These are phyloP conservation scores for Penicillium tannophilum DNA, from an alignment of 495 filamentous ascomycete species.

Conservation along the genomic window DNA sequence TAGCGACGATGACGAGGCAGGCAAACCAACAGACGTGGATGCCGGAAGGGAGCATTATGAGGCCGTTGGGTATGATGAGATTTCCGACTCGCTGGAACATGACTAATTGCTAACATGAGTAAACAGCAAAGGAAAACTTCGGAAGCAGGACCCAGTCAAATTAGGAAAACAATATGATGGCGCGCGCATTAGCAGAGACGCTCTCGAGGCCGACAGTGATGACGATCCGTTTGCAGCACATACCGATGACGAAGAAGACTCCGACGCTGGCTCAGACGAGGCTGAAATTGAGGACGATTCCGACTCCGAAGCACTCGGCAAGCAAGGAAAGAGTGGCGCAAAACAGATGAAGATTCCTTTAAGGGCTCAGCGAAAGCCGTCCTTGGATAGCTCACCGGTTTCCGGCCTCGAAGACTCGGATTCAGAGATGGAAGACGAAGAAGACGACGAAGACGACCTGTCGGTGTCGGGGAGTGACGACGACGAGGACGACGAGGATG, in stretches of 20 bases:
- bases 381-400: too few relatives aligned
- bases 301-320: neutral
- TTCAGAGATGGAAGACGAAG: conserved; percentile 20
- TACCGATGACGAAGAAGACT: conserved; percentile 15
- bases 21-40: conserved; percentile 42
- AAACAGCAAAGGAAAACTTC: conserved; percentile 78
- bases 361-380: neutral
- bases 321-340: neutral
- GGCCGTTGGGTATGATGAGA: conserved; percentile 64
- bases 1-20: conserved; percentile 54
- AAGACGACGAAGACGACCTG: conserved; percentile 19
- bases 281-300: neutral
- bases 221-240: conserved; percentile 48
- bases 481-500: conserved; percentile 13
- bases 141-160: conserved; percentile 63
- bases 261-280: conserved; percentile 15
- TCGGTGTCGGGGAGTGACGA: neutral
- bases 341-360: neutral
- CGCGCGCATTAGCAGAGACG: conserved; percentile 72
- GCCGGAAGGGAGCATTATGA: conserved; percentile 81
- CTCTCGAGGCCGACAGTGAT: conserved; percentile 54
- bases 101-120: neutral
- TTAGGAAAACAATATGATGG: conserved; percentile 82
- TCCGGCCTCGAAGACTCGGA: conserved; percentile 11
- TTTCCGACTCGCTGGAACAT: conserved; percentile 1